Evolutionary conservation across 73 alveolate genomes (phyloP), one percentile per base, ranked within the genome.

Genomic region (Paramecium octaurelia): DNA sequence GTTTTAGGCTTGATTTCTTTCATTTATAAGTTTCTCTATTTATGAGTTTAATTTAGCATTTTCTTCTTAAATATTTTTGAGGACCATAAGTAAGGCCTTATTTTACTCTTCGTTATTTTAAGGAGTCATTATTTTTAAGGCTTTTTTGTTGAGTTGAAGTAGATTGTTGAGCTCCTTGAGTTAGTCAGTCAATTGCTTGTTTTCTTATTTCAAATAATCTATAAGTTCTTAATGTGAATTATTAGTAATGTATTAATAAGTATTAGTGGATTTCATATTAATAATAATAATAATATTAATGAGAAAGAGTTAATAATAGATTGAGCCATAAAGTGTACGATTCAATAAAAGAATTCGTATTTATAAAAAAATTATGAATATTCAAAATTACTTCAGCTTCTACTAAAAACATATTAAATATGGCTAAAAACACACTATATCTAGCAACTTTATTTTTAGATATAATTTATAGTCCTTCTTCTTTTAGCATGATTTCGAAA

Each of bases 361-460:
- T 18, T n/a, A 54, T 54, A 54, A 54, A n/a, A 54, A 18, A 54
- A 1, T 27, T 27, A 64, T 64, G 42, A 2, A 64, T 64, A 58
- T 60, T 89, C 94, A 89, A 12, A 12, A 44, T 48, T 35, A 44
- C 40, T 58, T 89, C 88, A 38, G 94, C 38, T 57, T 89, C 94
- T 14, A 89, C 71, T 11, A 89, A 92, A 70, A 89, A 89, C 92
- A 89, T 70, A 44, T 85, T 77, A 59, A 89, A 89, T 31, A 60
- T 44, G 35, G 68, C 75, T 9, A 89, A 73, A 85, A 89, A 89
- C 16, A 89, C 85, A 60, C 75, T 89, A 24, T 58, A 44, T 27
- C 71, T 89, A 21, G 92, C 86, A 24, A 83, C 88, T 60, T 59
- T 40, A 43, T 89, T 77, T 83, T 59, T 89, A 43, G 68, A 71